These are phyloP conservation scores for Nemania sp. DNA, from an alignment of 2,329 filamentous ascomycete species.

Conservation along the genomic window DNA sequence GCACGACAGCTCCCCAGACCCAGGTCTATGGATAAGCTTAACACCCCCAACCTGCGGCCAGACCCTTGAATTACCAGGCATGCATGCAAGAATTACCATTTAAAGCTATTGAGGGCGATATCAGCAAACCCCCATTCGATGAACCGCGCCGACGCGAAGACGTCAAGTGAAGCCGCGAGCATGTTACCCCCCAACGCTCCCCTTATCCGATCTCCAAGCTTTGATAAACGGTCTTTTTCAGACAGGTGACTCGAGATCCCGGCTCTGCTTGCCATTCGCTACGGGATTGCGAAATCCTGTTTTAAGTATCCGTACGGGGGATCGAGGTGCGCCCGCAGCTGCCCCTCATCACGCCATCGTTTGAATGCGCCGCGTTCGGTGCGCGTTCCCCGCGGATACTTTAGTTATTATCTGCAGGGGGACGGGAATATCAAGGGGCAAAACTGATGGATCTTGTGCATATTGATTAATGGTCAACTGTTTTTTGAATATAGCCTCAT, in stretches of 20 bases:
- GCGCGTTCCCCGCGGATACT: constrained; percentile 4
- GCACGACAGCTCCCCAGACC: constrained; percentile 20
- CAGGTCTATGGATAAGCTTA: constrained; percentile 3
- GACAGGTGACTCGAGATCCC: no score
- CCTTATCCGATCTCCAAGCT: no score
- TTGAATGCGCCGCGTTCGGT: constrained; percentile 8
- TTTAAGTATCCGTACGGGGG: no score
- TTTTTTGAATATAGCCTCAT: neutral
- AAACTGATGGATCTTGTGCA: neutral
- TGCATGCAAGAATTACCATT: no score
- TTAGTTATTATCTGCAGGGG: constrained; percentile 10
- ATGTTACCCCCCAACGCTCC: neutral
- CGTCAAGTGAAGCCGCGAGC: neutral
- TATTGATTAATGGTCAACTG: neutral
- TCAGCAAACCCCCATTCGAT: neutral
- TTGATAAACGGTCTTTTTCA: no score
- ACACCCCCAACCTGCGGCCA: neutral
- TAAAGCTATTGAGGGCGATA: neutral
- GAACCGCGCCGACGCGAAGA: neutral
- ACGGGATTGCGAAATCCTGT: neutral
- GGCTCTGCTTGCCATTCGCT: no score
- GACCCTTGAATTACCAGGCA: neutral
- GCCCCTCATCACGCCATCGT: constrained; percentile 31
- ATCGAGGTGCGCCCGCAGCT: constrained; percentile 6
- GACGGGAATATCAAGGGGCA: neutral